phyloP scores from a whole-genome alignment of 164 flowering plant species.

The Vitis rotundifolia region DNA sequence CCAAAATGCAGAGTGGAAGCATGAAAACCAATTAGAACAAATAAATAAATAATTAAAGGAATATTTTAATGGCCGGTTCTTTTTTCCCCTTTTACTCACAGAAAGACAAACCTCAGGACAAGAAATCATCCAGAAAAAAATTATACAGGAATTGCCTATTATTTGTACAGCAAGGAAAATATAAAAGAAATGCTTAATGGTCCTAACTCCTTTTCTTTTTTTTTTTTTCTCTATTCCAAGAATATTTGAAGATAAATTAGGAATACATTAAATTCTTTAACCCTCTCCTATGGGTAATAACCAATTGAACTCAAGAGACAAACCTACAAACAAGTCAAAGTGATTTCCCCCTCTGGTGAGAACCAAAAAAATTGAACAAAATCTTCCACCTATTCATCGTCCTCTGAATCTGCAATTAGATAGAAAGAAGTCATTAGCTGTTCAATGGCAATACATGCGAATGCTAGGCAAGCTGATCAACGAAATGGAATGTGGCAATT shows the following conservation, averaged over 20 bases:
- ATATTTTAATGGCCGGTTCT: too few relatives aligned
- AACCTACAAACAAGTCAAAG: constrained; percentile 12
- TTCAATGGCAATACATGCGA: not conserved
- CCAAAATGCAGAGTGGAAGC: too few relatives aligned
- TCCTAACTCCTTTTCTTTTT: constrained; percentile 8
- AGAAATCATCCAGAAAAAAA: constrained; percentile 11
- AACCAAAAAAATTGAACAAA: not conserved
- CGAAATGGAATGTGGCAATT: not conserved
- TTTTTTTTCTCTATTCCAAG: constrained; percentile 5
- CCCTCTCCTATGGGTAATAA: constrained; percentile 9
- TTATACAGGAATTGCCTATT: constrained; percentile 32
- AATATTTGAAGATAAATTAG: constrained; percentile 2
- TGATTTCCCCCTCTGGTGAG: constrained; percentile 1
- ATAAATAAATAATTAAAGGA: too few relatives aligned
- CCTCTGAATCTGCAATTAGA: constrained; percentile 64
- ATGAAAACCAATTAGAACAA: too few relatives aligned
- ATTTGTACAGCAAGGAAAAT: constrained; percentile 27
- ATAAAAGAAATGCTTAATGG: constrained; percentile 12
- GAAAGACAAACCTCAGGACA: not conserved
- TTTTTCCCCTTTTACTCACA: not conserved
- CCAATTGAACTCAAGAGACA: constrained; percentile 4
- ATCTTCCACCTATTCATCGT: constrained; percentile 42
- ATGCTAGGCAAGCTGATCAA: not conserved
- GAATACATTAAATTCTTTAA: constrained; percentile 5
- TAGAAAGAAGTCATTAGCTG: constrained; percentile 1